Evolutionary conservation across 805 yeast species (phyloP).

Genomic region (Candida endomychidarum): DNA sequence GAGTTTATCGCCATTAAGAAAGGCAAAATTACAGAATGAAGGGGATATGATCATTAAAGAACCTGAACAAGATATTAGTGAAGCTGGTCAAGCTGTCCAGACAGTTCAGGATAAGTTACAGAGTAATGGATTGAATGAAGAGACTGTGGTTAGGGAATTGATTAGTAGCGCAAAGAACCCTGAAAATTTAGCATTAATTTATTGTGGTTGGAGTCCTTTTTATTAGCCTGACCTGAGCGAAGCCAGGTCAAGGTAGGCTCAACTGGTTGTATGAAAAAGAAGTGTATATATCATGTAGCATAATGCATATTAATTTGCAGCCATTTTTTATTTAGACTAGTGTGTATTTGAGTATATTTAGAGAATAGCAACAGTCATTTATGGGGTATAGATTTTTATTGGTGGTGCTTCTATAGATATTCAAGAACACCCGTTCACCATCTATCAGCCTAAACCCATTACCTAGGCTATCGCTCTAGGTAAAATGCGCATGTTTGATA

Average conservation of each 20-base stretch:
- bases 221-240: no score
- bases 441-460: no score
- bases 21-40: constrained; percentile 51
- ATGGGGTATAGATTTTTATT: no score
- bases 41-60: constrained; percentile 11
- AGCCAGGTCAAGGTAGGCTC: no score
- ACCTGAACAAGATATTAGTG: constrained; percentile 52
- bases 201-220: constrained; percentile 84
- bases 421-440: no score
- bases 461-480: neutral
- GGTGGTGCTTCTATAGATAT: no score
- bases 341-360: no score
- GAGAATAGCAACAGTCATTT: no score
- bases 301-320: no score
- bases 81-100: constrained; percentile 76
- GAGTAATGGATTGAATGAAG: constrained; percentile 70
- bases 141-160: constrained; percentile 80
- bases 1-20: constrained; percentile 77
- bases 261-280: no score
- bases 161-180: constrained; percentile 73
- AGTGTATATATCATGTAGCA: no score
- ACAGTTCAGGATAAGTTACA: constrained; percentile 69
- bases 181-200: constrained; percentile 69
- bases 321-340: no score
- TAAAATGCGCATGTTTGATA: constrained; percentile 9